These are phyloP conservation scores for Artemisia argyi DNA, from an alignment of 129 eudicot genomes.

Conservation along the genomic window DNA sequence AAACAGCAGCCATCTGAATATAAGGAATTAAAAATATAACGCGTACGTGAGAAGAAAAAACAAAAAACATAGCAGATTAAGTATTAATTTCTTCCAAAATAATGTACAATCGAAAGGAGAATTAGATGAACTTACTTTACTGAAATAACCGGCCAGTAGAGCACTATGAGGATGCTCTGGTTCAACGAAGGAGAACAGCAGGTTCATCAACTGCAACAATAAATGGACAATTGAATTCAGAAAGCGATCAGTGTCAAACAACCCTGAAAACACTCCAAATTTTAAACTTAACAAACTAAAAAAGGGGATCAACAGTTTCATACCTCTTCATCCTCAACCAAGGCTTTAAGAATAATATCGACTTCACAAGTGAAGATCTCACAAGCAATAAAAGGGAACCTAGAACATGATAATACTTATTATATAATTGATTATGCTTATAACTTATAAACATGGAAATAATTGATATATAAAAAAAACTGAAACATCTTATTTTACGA, in stretches of 20 bases:
- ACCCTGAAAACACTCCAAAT: not conserved
- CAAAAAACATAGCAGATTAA: not conserved
- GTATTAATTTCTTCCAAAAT: not conserved
- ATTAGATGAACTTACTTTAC: conserved; percentile 58
- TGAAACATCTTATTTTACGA: conserved; percentile 11
- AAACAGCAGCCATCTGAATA: conserved; percentile 18
- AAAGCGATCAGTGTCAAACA: conserved; percentile 8
- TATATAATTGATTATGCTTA: not conserved
- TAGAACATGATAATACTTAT: conserved; percentile 27
- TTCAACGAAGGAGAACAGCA: conserved; percentile 85
- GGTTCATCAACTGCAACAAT: conserved; percentile 71
- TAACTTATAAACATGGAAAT: conserved; percentile 11
- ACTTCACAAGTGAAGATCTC: conserved; percentile 98
- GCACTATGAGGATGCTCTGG: conserved; percentile 78
- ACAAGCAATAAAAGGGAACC: conserved; percentile 95
- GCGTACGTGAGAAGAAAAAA: not conserved
- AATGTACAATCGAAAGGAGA: not conserved
- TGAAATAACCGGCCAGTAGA: conserved; percentile 85
- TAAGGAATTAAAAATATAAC: not conserved
- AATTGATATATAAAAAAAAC: conserved; percentile 16
- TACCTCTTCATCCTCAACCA: conserved; percentile 98
- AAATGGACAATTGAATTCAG: conserved; percentile 21
- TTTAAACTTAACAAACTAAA: conserved; percentile 11
- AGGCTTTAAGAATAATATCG: conserved; percentile 80
- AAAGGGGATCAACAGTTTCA: not conserved